Evolutionary conservation across 1,139 yeast species (phyloP).

Genomic region (Saccharomycopsis hybrid): DNA sequence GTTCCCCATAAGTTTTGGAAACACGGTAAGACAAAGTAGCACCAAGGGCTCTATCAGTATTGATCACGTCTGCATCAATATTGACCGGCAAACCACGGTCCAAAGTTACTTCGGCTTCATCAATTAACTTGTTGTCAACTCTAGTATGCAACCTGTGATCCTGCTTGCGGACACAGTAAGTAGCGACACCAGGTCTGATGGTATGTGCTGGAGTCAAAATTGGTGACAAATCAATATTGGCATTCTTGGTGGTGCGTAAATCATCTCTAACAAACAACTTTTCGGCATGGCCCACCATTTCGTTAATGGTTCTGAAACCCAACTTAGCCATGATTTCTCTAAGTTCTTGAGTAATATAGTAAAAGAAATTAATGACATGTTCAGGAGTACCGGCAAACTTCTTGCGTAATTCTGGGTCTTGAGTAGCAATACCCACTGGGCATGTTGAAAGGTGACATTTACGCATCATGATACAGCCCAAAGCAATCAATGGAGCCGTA

Average conservation of each 20-base stretch:
- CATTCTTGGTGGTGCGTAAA: slow-evolving; percentile 80
- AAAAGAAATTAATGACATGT: slow-evolving; percentile 96
- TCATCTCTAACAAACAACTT: slow-evolving; percentile 81
- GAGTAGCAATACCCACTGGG: slow-evolving; percentile 98
- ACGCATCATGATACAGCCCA: slow-evolving; percentile 97
- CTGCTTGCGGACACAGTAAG: slow-evolving; percentile 87
- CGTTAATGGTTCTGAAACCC: slow-evolving; percentile 93
- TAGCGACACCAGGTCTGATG: slow-evolving; percentile 96
- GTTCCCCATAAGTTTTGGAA: slow-evolving; percentile 88
- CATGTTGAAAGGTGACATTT: slow-evolving; percentile 91
- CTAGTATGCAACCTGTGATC: slow-evolving; percentile 91
- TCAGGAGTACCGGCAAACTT: slow-evolving; percentile 97
- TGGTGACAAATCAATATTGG: slow-evolving; percentile 86
- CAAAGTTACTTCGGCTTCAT: slow-evolving; percentile 88
- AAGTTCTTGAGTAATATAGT: slow-evolving; percentile 87
- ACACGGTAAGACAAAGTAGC: slow-evolving; percentile 91
- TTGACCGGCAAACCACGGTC: slow-evolving; percentile 94
- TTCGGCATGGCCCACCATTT: slow-evolving; percentile 97
- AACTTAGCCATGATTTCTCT: slow-evolving; percentile 89
- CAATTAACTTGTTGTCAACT: slow-evolving; percentile 90
- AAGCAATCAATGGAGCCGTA: slow-evolving; percentile 91
- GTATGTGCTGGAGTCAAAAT: slow-evolving; percentile 95
- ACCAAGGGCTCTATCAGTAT: slow-evolving; percentile 95
- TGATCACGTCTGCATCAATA: slow-evolving; percentile 85
- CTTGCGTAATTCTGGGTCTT: slow-evolving; percentile 88